Base-by-base conservation (phyloP, 202 grass and related monocot genomes). In the Setaria viridis region DNA sequence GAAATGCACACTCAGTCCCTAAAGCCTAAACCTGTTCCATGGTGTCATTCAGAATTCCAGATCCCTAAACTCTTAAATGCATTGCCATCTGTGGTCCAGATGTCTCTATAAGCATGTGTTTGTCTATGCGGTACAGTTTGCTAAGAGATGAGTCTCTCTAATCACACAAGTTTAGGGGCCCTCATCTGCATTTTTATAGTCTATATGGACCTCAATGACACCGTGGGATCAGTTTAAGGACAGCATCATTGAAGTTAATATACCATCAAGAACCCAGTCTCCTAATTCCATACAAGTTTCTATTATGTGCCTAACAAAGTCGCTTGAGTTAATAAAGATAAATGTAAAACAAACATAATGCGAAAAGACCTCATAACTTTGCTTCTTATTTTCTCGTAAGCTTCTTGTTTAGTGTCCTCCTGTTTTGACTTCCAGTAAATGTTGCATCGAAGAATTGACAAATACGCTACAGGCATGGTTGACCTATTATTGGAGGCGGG, bases 401-500 rank as follows among this genome's bases (percentile, higher is more conserved):
- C 39, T 19, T 54, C 66, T 35, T 78, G 45, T 50, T 57, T 30
- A 64, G 4, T 13, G 77, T 45, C 73, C 53, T 82, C 9, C 48
- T 73, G 33, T 78, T 88, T 77, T 54, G 34, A 43, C 9, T 79
- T 84, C 25, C 13, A 51, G 53, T 32, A 70, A 67, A 20, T 81
- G 41, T 42, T 58, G 10, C 17, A 20, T 62, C 8, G 6, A 89
- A 34, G 12, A 70, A 76, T 78, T 81, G 67, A 70, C 3, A 9
- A 51, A 75, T 70, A 72, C 57, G 75, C 47, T 66, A 21, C 87
- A 99, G 97, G 93, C 97, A 85, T 99, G 97, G 97, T 81, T 99
- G 70, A 82, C 88, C 58, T 99, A 99, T 77, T 91, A 94, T 57
- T 99, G 97, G 97, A 96, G 91, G 48, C 73, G 93, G 76, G 93